Percentiles rank a stretch among this genome's conserved stretches.
phyloP scores from a whole-genome alignment of 768 basidiomycete genomes.

The Mycena sanguinolenta region DNA sequence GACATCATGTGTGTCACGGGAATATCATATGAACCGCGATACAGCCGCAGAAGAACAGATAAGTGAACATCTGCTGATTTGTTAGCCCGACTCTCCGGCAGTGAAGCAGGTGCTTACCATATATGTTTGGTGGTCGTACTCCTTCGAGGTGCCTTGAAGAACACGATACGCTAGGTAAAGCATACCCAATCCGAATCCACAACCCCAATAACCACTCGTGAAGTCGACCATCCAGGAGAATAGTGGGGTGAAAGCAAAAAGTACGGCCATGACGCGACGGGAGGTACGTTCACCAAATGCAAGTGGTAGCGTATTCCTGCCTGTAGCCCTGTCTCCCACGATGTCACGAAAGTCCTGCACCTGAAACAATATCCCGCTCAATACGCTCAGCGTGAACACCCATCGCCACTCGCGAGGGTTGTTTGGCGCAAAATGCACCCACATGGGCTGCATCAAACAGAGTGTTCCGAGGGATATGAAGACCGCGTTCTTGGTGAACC shows the following conservation, averaged over 20 bases:
- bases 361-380: slow-evolving; percentile 54
- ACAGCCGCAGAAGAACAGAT: too few species aligned
- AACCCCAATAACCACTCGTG: slow-evolving; percentile 1
- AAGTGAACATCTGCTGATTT: too few species aligned
- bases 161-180: background rate
- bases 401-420: slow-evolving; percentile 7
- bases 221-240: background rate
- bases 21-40: too few species aligned
- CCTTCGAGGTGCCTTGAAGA: too few species aligned
- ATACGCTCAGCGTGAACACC: slow-evolving; percentile 29
- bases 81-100: too few species aligned
- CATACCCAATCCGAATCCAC: background rate
- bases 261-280: too few species aligned
- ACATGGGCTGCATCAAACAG: slow-evolving; percentile 15
- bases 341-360: slow-evolving; percentile 56
- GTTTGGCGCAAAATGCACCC: slow-evolving; percentile 15
- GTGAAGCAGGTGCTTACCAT: too few species aligned
- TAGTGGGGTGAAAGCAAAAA: too few species aligned
- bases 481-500: slow-evolving; percentile 26
- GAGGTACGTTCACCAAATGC: too few species aligned
- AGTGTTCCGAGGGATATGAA: slow-evolving; percentile 27
- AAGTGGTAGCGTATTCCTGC: too few species aligned
- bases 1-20: too few species aligned
- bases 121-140: too few species aligned
- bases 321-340: slow-evolving; percentile 52